Percentiles rank a stretch among this genome's conserved stretches.
phyloP scores from a whole-genome alignment of 345 rosid species.

The Reutealis trisperma region DNA sequence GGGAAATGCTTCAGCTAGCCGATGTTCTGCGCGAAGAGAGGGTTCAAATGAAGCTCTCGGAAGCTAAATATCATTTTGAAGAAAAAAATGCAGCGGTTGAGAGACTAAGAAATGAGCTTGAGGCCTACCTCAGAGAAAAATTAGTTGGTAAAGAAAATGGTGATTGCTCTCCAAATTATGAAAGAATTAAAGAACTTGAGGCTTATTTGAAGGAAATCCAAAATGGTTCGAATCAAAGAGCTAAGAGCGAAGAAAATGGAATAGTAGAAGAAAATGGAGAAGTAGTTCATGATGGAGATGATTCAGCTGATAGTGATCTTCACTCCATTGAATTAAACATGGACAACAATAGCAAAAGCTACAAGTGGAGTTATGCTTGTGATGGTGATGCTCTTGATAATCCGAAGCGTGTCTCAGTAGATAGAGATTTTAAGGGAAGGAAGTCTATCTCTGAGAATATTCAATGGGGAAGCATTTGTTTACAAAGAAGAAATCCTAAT shows the following conservation, averaged over 20 bases:
- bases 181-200: slow-evolving; percentile 56
- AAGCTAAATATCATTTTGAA: slow-evolving; percentile 80
- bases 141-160: slow-evolving; percentile 28
- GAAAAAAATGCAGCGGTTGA: slow-evolving; percentile 87
- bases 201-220: slow-evolving; percentile 44
- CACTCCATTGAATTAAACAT: slow-evolving; percentile 91
- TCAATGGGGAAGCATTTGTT: slow-evolving; percentile 59
- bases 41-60: slow-evolving; percentile 93
- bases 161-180: slow-evolving; percentile 39
- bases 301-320: slow-evolving; percentile 75
- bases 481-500: slow-evolving; percentile 37
- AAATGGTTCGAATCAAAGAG: slow-evolving; percentile 28
- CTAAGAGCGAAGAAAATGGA: slow-evolving; percentile 16
- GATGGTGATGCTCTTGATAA: slow-evolving; percentile 39
- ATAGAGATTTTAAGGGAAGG: slow-evolving; percentile 49
- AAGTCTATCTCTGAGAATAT: slow-evolving; percentile 55
- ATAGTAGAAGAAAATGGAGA: slow-evolving; percentile 36
- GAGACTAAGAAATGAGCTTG: slow-evolving; percentile 62
- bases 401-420: slow-evolving; percentile 33
- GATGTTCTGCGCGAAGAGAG: slow-evolving; percentile 92
- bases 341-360: slow-evolving; percentile 66
- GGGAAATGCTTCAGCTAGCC: slow-evolving; percentile 94
- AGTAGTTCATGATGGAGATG: slow-evolving; percentile 48
- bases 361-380: slow-evolving; percentile 77
- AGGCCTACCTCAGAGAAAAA: slow-evolving; percentile 47